phyloP scores from a whole-genome alignment of 495 filamentous ascomycete genomes.

The Lasiosphaeria miniovina region DNA sequence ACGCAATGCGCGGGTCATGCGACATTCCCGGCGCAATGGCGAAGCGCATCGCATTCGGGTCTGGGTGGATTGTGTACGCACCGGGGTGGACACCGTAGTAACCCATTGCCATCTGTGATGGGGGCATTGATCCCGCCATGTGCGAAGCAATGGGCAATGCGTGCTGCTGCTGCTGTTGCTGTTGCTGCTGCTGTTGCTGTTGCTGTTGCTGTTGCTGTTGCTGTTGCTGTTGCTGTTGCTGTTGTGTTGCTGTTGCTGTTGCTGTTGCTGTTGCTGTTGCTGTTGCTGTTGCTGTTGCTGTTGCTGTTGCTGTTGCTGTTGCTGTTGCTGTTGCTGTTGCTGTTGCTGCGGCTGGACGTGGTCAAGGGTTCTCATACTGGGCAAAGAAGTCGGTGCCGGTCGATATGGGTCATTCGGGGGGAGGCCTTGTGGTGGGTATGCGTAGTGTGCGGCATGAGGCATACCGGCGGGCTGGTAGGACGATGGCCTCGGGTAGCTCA shows the following conservation, averaged over 20 bases:
- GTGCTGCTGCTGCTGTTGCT: constrained; percentile 30
- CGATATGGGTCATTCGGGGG: constrained; percentile 30
- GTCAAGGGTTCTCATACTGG: constrained; percentile 62
- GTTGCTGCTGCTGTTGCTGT: constrained; percentile 32
- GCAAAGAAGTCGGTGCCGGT: constrained; percentile 53
- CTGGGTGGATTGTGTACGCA: constrained; percentile 31
- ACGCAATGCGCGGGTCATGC: constrained; percentile 58
- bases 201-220: constrained; percentile 44
- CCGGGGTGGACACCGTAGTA: constrained; percentile 48
- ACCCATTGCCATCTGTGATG: constrained; percentile 28
- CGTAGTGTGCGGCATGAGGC: constrained; percentile 53
- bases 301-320: constrained; percentile 41
- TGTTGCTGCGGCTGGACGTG: constrained; percentile 44
- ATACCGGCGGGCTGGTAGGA: constrained; percentile 52
- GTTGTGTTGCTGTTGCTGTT: constrained; percentile 42
- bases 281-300: constrained; percentile 20
- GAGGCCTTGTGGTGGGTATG: constrained; percentile 41
- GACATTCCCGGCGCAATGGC: constrained; percentile 47
- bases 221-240: constrained; percentile 33
- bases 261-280: constrained; percentile 33
- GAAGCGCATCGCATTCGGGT: constrained; percentile 51
- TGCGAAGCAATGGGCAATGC: constrained; percentile 34
- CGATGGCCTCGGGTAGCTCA: constrained; percentile 54
- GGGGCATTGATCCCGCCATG: constrained; percentile 35
- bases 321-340: constrained; percentile 42